Evolutionary conservation across 768 basidiomycete genomes (phyloP).

Genomic region (Russula brevipes): DNA sequence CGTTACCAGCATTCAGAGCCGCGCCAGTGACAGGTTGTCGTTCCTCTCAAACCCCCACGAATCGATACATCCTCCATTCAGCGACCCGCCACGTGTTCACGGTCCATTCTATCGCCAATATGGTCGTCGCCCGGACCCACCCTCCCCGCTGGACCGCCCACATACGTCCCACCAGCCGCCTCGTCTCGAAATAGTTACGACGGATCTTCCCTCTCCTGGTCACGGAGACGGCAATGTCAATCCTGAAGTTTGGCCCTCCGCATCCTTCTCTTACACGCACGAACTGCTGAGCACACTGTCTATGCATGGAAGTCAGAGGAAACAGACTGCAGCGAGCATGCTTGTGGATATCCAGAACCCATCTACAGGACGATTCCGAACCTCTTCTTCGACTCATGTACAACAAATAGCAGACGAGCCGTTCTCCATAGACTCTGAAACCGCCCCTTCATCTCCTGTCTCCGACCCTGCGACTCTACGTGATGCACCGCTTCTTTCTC

Average conservation of each 20-base stretch:
- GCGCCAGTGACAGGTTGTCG: no score
- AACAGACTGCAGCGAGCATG: constrained; percentile 5
- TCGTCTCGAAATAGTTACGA: not conserved
- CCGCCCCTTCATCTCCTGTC: not conserved
- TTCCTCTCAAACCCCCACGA: no score
- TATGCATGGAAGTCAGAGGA: not conserved
- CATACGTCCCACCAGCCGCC: not conserved
- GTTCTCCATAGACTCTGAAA: not conserved
- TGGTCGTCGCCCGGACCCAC: not conserved
- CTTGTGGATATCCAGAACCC: constrained; percentile 2
- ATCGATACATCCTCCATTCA: no score
- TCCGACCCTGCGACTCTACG: not conserved
- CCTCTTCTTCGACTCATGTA: not conserved
- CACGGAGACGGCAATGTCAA: not conserved
- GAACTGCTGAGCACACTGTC: not conserved
- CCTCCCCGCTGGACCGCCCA: not conserved
- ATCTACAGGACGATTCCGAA: constrained; percentile 8
- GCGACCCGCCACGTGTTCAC: no score
- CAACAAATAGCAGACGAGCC: not conserved
- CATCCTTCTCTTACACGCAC: not conserved
- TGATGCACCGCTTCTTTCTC: not conserved
- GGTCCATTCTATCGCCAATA: no score
- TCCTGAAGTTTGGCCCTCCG: not conserved
- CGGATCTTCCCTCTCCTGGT: not conserved
- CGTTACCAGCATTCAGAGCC: no score